A percentile compares a stretch with the other conserved stretches of the same genome.
Conservation (phyloP, 257 asterid species). For the Schizonepeta tenuifolia region DNA sequence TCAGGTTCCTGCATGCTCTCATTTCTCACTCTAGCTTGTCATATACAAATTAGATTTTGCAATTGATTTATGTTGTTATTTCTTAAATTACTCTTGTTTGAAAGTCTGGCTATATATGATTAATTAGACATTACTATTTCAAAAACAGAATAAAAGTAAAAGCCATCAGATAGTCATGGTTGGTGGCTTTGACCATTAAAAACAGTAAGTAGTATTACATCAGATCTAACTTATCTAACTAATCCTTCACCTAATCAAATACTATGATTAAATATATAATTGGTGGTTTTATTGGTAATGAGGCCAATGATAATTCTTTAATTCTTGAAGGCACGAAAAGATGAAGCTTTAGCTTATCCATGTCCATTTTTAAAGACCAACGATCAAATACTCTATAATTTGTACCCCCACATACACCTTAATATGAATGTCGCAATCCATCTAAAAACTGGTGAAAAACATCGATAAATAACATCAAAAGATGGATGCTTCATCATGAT, state of each 20-base stretch:
- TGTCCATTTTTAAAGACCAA: background rate
- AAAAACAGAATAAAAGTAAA: conserved; percentile 26
- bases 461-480: background rate
- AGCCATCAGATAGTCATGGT: conserved; percentile 37
- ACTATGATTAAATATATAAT: conserved; percentile 21
- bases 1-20: conserved; percentile 51
- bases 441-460: background rate
- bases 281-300: conserved; percentile 26
- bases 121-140: too few relatives aligned
- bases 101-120: too few relatives aligned
- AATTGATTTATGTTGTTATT: background rate
- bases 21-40: background rate
- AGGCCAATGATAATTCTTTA: conserved; percentile 5
- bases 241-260: conserved; percentile 28
- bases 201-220: background rate
- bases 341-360: conserved; percentile 6
- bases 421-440: background rate
- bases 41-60: background rate
- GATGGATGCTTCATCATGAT: background rate
- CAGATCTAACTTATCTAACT: conserved; percentile 20
- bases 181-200: conserved; percentile 43
- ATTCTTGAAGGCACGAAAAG: background rate
- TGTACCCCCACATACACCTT: background rate
- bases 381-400: background rate
- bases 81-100: background rate